Conservation (phyloP, 495 filamentous ascomycete species). For the Aspergillus cristatus region DNA sequence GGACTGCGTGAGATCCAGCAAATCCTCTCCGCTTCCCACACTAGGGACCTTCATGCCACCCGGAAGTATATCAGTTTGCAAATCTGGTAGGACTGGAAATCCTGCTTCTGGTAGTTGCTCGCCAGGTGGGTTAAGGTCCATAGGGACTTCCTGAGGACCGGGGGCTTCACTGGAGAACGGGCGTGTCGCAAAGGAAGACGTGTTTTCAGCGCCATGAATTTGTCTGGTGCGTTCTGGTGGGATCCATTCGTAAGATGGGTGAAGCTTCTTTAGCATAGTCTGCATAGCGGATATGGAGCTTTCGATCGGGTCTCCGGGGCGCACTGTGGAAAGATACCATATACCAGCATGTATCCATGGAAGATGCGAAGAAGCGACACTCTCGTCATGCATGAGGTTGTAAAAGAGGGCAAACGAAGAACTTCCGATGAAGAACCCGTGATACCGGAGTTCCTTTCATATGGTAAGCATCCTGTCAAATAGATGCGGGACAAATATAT, state of each 20-base stretch:
- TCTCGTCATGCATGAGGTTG: conserved; percentile 29
- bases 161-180: neutral
- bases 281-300: conserved; percentile 26
- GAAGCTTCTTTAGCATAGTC: conserved; percentile 24
- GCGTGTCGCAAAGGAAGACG: neutral
- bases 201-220: neutral
- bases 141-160: neutral
- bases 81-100: conserved; percentile 9
- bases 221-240: neutral
- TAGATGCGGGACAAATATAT: neutral
- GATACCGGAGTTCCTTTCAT: conserved; percentile 30
- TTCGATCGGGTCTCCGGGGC: conserved; percentile 18
- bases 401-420: conserved; percentile 31
- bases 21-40: conserved; percentile 22
- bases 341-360: conserved; percentile 33
- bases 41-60: conserved; percentile 18
- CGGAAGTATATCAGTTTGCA: conserved; percentile 16
- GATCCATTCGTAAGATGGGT: conserved; percentile 27
- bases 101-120: neutral
- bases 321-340: conserved; percentile 24
- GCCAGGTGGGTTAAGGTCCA: neutral
- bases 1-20: conserved; percentile 33
- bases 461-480: neutral
- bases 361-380: conserved; percentile 22
- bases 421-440: conserved; percentile 31